Evolutionary conservation across 805 yeast genomes (phyloP), one percentile per base, ranked within the genome.

Genomic region (Candida sakaeoensis): DNA sequence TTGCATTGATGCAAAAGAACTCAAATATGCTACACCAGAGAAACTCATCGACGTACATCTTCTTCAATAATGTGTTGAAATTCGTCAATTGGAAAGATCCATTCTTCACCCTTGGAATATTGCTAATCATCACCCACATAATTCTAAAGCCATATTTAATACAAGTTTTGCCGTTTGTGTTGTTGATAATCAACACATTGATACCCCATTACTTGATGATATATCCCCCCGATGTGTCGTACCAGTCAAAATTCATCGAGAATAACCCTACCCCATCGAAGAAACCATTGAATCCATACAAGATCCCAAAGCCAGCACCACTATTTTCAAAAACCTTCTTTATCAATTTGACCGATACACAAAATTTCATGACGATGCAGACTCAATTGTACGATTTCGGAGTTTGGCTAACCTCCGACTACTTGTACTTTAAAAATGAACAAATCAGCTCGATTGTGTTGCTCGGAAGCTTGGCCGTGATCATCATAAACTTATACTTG

Each of bases 311-410:
- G 44, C 93, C 95, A 0, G 85, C 81, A 6, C 84, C 90, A 4
- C 88, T 87, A 57, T 68, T 85, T 36, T 80, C 90, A 23, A 69
- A 85, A 40, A 95, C 88, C 55, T 88, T 87, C 54, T 60, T 82
- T 15, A 55, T 87, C 41, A 88, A 88, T 55, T 65, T 85, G 51
- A 85, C 95, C 1, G 96, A 88, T 63, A 65, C 87, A 43, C 96
- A 88, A 54, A 88, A 88, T 55, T 82, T 80, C 52, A 81, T 85
- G 86, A 54, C 80, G 22, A 52, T 80, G 10, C 86, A 82, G 55
- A 80, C 83, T 8, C 57, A 64, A 9, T 60, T 68, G 0, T 87
- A 80, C 71, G 91, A 88, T 59, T 68, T 70, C 16, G 37, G 77
- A 4, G 64, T 70, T 15, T 60, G 67, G 49, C 41, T 75, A 31